phyloP scores from a whole-genome alignment of 75 land plant species.

The Larix kaempferi region DNA sequence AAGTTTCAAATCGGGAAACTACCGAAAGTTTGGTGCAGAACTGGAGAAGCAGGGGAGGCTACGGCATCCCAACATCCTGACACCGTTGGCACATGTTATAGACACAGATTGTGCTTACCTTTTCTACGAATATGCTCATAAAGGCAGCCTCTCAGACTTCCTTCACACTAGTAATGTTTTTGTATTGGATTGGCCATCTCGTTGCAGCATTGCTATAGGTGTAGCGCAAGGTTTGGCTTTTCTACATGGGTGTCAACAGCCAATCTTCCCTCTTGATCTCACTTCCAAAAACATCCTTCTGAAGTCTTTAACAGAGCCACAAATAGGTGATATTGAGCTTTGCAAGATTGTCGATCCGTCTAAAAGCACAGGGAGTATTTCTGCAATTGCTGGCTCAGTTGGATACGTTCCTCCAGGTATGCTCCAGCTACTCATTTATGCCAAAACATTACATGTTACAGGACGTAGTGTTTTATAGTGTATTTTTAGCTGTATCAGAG shows the following conservation, averaged over 20 bases:
- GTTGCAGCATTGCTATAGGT: conserved; percentile 61
- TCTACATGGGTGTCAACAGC: conserved; percentile 53
- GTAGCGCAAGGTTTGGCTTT: conserved; percentile 70
- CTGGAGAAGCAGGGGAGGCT: conserved; percentile 50
- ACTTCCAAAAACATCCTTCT: conserved; percentile 58
- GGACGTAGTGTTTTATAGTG: background rate
- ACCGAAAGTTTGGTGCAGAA: conserved; percentile 34
- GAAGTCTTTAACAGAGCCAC: conserved; percentile 56
- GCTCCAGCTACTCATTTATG: background rate
- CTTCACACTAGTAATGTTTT: conserved; percentile 36
- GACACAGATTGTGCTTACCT: conserved; percentile 42
- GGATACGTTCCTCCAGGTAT: conserved; percentile 87
- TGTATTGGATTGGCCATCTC: conserved; percentile 59
- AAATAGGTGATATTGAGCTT: conserved; percentile 68
- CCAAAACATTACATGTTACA: background rate
- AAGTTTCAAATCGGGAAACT: conserved; percentile 35
- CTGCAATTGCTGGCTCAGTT: conserved; percentile 69
- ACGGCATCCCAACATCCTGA: conserved; percentile 65
- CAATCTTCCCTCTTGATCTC: conserved; percentile 65
- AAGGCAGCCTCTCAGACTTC: conserved; percentile 64
- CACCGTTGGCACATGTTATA: conserved; percentile 57
- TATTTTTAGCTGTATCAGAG: background rate
- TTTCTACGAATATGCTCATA: conserved; percentile 52
- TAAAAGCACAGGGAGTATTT: conserved; percentile 60
- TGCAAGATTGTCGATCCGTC: conserved; percentile 67